A percentile compares a stretch with the other conserved stretches of the same genome.
These are phyloP conservation scores for Barnettozyma sp. DNA, from an alignment of 805 yeast genomes.

Conservation along the genomic window DNA sequence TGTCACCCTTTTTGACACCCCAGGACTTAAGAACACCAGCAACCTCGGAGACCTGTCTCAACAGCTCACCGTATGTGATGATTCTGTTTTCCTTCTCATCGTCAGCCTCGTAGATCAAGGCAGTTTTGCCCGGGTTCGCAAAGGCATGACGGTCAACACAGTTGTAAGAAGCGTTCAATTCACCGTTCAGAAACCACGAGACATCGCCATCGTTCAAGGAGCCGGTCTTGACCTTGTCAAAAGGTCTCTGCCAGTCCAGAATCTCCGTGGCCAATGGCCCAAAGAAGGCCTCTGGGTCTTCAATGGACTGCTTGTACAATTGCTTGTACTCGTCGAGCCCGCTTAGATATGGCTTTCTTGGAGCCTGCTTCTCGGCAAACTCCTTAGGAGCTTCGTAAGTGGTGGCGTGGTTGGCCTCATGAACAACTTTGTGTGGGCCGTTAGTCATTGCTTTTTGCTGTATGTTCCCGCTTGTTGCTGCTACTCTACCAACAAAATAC, in stretches of 20 bases:
- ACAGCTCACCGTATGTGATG: constrained; percentile 80
- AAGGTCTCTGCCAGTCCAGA: constrained; percentile 76
- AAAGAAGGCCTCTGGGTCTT: constrained; percentile 75
- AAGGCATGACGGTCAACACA: constrained; percentile 95
- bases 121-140: constrained; percentile 75
- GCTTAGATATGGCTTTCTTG: constrained; percentile 24
- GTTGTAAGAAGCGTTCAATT: constrained; percentile 87
- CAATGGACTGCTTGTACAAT: constrained; percentile 67
- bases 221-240: constrained; percentile 51
- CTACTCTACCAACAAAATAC: no score
- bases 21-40: constrained; percentile 77
- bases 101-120: constrained; percentile 90
- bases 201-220: constrained; percentile 67
- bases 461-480: no score
- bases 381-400: constrained; percentile 30
- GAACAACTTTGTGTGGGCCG: constrained; percentile 31
- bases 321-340: constrained; percentile 57
- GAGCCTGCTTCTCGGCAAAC: constrained; percentile 34
- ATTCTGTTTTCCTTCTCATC: constrained; percentile 66
- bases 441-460: constrained; percentile 10
- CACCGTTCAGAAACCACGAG: constrained; percentile 93
- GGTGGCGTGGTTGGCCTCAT: constrained; percentile 33
- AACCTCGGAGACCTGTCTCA: constrained; percentile 76
- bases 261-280: constrained; percentile 68
- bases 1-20: constrained; percentile 92